Conservation (phyloP, 345 rosid genomes). For the Noccaea bulbosa region DNA sequence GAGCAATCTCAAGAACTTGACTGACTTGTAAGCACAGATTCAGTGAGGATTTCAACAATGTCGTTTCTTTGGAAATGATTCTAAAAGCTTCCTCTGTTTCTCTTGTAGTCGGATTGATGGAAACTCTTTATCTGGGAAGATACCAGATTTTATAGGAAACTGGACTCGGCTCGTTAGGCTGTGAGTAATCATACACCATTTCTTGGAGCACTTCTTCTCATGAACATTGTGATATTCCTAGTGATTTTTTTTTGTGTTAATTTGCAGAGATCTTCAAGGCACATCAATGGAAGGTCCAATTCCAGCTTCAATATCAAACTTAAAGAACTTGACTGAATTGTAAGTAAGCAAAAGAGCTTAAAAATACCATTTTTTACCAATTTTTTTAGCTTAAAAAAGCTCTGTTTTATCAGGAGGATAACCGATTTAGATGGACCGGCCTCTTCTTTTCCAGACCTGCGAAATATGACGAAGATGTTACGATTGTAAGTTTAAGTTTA, state of each 20-base stretch:
- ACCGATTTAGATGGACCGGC: slow-evolving; percentile 61
- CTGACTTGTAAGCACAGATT: slow-evolving; percentile 66
- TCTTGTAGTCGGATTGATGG: slow-evolving; percentile 80
- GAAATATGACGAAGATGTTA: slow-evolving; percentile 23
- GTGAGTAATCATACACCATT: slow-evolving; percentile 49
- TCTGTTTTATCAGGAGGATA: slow-evolving; percentile 58
- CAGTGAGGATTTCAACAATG: neutral
- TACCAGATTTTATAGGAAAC: slow-evolving; percentile 80
- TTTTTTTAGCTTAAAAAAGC: neutral
- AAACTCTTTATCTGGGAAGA: slow-evolving; percentile 65
- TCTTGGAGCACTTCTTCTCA: neutral
- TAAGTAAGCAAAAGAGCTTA: slow-evolving; percentile 45
- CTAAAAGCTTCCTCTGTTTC: neutral
- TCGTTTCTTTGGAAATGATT: neutral
- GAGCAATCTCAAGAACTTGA: slow-evolving; percentile 61
- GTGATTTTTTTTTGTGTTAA: neutral
- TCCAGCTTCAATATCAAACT: slow-evolving; percentile 60
- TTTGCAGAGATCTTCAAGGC: slow-evolving; percentile 73
- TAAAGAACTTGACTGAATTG: slow-evolving; percentile 58
- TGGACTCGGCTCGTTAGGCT: slow-evolving; percentile 67
- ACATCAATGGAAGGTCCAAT: slow-evolving; percentile 91
- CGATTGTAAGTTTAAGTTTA: slow-evolving; percentile 55
- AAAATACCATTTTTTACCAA: neutral
- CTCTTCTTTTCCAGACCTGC: slow-evolving; percentile 60
- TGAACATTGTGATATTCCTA: neutral